phyloP scores from a whole-genome alignment of 306 rosid genomes.

The Canavalia gladiata region DNA sequence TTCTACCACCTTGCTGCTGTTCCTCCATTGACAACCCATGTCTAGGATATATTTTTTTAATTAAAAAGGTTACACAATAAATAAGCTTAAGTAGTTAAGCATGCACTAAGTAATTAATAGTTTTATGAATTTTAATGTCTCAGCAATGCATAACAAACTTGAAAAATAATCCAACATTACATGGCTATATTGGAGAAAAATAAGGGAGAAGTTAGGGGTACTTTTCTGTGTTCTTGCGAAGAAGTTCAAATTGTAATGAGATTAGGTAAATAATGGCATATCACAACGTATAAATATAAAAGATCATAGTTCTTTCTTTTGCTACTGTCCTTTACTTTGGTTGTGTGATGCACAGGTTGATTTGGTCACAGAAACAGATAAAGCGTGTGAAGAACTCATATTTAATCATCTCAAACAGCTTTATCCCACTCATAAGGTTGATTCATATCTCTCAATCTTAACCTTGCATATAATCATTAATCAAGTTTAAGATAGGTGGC shows the following conservation, averaged over 20 bases:
- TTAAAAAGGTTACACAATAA: neutral
- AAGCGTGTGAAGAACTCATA: constrained; percentile 94
- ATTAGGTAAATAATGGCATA: constrained; percentile 7
- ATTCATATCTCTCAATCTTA: constrained; percentile 2
- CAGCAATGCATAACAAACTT: neutral
- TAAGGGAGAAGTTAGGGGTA: neutral
- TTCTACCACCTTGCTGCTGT: too few species aligned
- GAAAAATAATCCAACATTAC: constrained; percentile 2
- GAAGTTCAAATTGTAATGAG: neutral
- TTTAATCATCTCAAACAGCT: constrained; percentile 82
- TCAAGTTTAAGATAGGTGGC: constrained; percentile 16
- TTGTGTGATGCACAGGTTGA: constrained; percentile 75
- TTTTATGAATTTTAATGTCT: constrained; percentile 24
- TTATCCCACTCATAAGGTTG: constrained; percentile 89
- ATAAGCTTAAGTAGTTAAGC: neutral
- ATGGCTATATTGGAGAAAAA: constrained; percentile 7
- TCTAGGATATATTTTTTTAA: neutral
- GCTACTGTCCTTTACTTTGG: constrained; percentile 18
- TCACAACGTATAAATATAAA: constrained; percentile 21
- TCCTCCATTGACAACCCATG: too few species aligned
- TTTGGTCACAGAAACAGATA: constrained; percentile 98
- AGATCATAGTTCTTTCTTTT: neutral
- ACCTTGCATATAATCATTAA: neutral
- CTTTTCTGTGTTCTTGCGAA: constrained; percentile 19
- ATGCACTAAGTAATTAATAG: neutral